These are phyloP conservation scores for Xerocomellus intermedius DNA, from an alignment of 768 basidiomycete genomes.

Conservation along the genomic window DNA sequence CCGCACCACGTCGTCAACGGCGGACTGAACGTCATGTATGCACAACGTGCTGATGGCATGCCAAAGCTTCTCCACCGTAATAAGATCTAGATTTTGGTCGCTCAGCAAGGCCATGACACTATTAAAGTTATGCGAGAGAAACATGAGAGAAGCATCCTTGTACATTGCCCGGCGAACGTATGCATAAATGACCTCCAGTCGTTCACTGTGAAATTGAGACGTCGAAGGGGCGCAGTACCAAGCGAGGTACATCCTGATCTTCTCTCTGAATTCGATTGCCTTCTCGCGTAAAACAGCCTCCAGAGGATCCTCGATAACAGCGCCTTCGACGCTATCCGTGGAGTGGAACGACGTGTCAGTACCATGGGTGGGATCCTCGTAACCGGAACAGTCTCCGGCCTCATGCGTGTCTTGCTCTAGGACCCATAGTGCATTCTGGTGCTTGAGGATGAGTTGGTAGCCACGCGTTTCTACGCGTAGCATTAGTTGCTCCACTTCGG, in stretches of 20 bases:
- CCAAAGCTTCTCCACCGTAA: slow-evolving; percentile 37
- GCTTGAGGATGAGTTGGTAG: slow-evolving; percentile 34
- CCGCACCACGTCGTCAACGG: slow-evolving; percentile 35
- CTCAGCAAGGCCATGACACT: slow-evolving; percentile 30
- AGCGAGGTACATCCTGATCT: slow-evolving; percentile 34
- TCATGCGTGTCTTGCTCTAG: slow-evolving; percentile 25
- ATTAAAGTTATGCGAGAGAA: slow-evolving; percentile 35
- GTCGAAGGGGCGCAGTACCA: slow-evolving; percentile 31
- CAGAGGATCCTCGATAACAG: slow-evolving; percentile 30
- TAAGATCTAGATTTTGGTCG: slow-evolving; percentile 31
- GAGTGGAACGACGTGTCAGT: slow-evolving; percentile 9
- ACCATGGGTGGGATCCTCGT: slow-evolving; percentile 12
- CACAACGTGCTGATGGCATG: slow-evolving; percentile 24
- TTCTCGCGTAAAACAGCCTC: slow-evolving; percentile 36
- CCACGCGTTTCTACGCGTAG: slow-evolving; percentile 33
- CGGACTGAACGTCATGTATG: slow-evolving; percentile 30
- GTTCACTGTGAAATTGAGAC: slow-evolving; percentile 36
- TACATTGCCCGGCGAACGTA: slow-evolving; percentile 38
- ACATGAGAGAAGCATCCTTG: slow-evolving; percentile 38
- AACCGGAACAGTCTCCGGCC: slow-evolving; percentile 21
- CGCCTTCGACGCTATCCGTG: not conserved
- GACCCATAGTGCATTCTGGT: slow-evolving; percentile 39
- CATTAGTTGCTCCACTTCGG: slow-evolving; percentile 32
- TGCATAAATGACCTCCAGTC: slow-evolving; percentile 34
- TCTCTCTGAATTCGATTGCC: slow-evolving; percentile 30